Conservation (phyloP, 208 protist genomes). For the Porcisia hertigi region DNA sequence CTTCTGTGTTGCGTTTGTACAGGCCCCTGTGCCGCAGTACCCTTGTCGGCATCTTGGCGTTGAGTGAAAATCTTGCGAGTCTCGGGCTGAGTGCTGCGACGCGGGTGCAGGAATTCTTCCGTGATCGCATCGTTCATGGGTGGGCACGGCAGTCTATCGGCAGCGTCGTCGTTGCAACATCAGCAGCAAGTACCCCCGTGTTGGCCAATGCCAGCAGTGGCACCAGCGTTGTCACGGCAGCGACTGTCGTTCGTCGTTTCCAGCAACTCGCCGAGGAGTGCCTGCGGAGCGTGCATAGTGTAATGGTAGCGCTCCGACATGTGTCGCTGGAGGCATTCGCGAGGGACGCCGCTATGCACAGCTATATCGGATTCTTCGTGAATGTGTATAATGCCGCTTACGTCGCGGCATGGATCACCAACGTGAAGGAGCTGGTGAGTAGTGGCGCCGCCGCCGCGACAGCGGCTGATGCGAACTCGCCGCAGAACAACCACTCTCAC, state of each 20-base stretch:
- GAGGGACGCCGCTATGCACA: slow-evolving; percentile 18
- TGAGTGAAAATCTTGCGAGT: slow-evolving; percentile 48
- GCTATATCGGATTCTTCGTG: slow-evolving; percentile 30
- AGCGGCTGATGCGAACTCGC: neutral
- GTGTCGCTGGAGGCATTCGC: slow-evolving; percentile 17
- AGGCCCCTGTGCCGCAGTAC: slow-evolving; percentile 13
- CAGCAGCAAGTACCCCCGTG: neutral
- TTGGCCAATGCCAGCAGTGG: neutral
- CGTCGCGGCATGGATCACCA: slow-evolving; percentile 65
- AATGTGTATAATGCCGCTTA: slow-evolving; percentile 82
- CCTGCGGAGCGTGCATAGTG: slow-evolving; percentile 28
- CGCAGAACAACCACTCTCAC: neutral
- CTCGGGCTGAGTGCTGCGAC: slow-evolving; percentile 36
- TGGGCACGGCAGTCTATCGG: neutral
- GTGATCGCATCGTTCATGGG: slow-evolving; percentile 15
- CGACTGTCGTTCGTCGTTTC: slow-evolving; percentile 11
- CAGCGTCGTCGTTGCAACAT: neutral
- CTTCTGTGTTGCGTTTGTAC: slow-evolving; percentile 10
- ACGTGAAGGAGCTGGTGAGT: slow-evolving; percentile 25
- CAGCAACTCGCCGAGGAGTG: slow-evolving; percentile 21
- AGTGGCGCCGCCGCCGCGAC: slow-evolving; percentile 10
- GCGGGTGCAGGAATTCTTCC: slow-evolving; percentile 41
- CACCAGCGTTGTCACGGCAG: slow-evolving; percentile 9
- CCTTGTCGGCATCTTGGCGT: slow-evolving; percentile 15
- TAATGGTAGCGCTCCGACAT: slow-evolving; percentile 22